Conservation (phyloP, 2,329 filamentous ascomycete species). For the Venturia aucupariae region DNA sequence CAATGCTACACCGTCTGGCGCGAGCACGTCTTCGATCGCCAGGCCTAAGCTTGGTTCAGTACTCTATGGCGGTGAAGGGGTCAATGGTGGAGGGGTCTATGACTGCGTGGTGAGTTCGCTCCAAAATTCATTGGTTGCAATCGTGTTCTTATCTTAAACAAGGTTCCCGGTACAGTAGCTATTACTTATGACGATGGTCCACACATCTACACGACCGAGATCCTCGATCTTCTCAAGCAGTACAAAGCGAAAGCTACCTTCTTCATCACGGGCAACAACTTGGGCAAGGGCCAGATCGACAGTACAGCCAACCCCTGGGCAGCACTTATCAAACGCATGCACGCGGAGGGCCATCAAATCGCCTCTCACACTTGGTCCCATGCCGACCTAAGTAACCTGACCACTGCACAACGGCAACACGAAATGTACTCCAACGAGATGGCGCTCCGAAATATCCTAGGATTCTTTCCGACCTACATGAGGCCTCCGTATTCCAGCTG, state of each 20-base stretch:
- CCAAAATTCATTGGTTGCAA: neutral
- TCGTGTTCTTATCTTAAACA: neutral
- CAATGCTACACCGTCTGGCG: conserved; percentile 45
- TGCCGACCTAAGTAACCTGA: conserved; percentile 38
- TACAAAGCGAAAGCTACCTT: conserved; percentile 59
- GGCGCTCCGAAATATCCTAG: conserved; percentile 47
- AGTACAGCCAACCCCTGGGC: conserved; percentile 36
- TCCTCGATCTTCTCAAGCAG: conserved; percentile 51
- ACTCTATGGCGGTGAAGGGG: conserved; percentile 47
- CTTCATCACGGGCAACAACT: conserved; percentile 53
- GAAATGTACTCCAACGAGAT: conserved; percentile 47
- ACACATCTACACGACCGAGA: conserved; percentile 49
- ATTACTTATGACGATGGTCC: conserved; percentile 62
- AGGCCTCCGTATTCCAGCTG: conserved; percentile 41
- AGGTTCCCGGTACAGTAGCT: conserved; percentile 47
- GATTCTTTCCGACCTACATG: conserved; percentile 48
- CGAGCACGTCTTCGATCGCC: conserved; percentile 44
- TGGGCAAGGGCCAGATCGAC: conserved; percentile 48
- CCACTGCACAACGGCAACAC: conserved; percentile 34
- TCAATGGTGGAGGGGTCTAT: conserved; percentile 46
- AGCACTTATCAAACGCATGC: conserved; percentile 47
- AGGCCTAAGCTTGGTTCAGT: conserved; percentile 46
- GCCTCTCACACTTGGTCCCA: conserved; percentile 51
- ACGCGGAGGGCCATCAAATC: conserved; percentile 49
- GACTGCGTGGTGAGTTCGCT: conserved; percentile 35